A percentile compares a stretch with the other conserved stretches of the same genome.
These are phyloP conservation scores for Malus fusca DNA, from an alignment of 306 rosid species.

Conservation along the genomic window DNA sequence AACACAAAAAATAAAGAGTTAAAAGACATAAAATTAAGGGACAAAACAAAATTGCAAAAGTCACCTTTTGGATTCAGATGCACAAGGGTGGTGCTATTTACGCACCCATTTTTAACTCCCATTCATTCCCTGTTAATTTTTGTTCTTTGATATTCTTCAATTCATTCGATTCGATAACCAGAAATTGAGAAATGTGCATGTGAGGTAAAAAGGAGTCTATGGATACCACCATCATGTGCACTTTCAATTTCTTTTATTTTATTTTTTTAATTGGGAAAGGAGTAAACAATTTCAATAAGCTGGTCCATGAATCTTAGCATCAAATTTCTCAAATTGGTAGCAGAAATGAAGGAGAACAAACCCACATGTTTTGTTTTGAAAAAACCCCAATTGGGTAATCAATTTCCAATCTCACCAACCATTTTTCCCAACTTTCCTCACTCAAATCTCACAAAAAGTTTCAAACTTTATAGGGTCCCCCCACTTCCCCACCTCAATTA, in stretches of 20 bases:
- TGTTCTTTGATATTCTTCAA: no score
- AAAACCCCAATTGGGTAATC: not conserved
- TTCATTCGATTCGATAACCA: no score
- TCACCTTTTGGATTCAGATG: not conserved
- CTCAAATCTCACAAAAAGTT: not conserved
- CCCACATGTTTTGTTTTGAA: not conserved
- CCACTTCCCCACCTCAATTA: constrained; percentile 2
- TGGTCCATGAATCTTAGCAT: not conserved
- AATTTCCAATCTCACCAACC: constrained; percentile 5
- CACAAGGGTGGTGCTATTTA: not conserved
- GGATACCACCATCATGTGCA: no score
- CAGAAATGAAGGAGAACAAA: not conserved
- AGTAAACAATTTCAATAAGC: not conserved
- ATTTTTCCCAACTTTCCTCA: not conserved
- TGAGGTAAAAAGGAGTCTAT: no score
- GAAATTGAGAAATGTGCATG: no score
- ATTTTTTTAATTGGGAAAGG: not conserved
- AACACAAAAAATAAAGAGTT: not conserved
- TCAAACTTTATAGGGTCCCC: not conserved
- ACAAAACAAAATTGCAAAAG: not conserved
- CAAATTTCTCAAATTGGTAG: not conserved
- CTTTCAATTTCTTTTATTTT: not conserved
- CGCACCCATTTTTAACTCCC: no score
- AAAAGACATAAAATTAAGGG: not conserved
- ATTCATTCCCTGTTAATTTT: no score